These are phyloP conservation scores for Saprolegnia parasitica DNA, from an alignment of 352 stramenopile species.

Conservation along the genomic window DNA sequence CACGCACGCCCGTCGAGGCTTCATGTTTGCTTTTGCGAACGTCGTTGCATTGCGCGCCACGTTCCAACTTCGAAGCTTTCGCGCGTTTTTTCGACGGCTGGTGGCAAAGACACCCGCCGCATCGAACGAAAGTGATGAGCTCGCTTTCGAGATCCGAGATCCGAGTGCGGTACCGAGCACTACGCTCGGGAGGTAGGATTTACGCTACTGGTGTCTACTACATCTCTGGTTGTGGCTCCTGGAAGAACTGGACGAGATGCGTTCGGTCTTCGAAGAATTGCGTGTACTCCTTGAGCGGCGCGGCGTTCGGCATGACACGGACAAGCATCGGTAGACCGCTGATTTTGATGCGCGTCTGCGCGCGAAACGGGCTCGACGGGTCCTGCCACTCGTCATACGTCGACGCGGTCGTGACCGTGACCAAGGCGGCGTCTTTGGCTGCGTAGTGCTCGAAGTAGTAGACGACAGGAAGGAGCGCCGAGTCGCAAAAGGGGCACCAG, in stretches of 20 bases:
- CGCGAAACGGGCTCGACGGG: constrained; percentile 59
- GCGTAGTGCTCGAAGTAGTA: constrained; percentile 77
- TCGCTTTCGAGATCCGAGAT: too few relatives aligned
- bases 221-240: not conserved
- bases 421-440: constrained; percentile 45
- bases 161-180: too few relatives aligned
- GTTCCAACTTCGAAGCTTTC: too few relatives aligned
- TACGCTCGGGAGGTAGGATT: too few relatives aligned
- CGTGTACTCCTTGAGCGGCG: not conserved
- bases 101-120: too few relatives aligned
- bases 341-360: not conserved
- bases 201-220: too few relatives aligned
- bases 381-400: constrained; percentile 72
- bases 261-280: constrained; percentile 9
- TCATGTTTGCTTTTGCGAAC: not conserved
- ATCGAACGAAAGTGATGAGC: too few relatives aligned
- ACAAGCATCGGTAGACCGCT: not conserved
- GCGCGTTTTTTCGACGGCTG: too few relatives aligned
- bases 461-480: constrained; percentile 58
- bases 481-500: constrained; percentile 81
- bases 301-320: not conserved
- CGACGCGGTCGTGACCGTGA: constrained; percentile 49
- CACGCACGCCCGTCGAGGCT: not conserved
- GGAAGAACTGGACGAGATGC: not conserved
- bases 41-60: too few relatives aligned